Base-by-base conservation (phyloP, 2,329 filamentous ascomycete genomes). In the Hymenoscyphus repandus region DNA sequence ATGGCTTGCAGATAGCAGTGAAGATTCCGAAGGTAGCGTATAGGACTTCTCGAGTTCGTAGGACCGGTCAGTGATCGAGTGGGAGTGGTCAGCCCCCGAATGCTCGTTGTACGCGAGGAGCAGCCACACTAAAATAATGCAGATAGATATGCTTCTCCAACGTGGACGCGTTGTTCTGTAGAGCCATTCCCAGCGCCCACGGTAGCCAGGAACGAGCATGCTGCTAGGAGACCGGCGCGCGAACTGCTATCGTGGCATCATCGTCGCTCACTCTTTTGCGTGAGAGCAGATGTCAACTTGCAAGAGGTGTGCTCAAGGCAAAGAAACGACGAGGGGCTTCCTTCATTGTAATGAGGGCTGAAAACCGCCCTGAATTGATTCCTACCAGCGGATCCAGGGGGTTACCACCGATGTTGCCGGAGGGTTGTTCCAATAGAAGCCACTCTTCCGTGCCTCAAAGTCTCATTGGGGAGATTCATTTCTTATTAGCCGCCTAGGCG, bases 31-130 rank as follows among this genome's bases (percentile, higher is more conserved):
- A 15, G 10, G 36, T 41, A 31, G 30, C 3, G 9, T 32, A 10
- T 30, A 44, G 9, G 45, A 40, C 10, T 33, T 41, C 15, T 51
- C 55, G 43, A 52, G 56, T 10, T 49, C 45, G 41, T 56, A 51
- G n/a, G 53, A 51, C 11, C 18, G 13, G 27, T 20, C 17, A 0
- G 50, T 57, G 13, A 61, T 55, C 3, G 46, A 31, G 44, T 61
- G 58, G 2, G 50, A 17, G 7, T 49, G 50, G 7, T 37, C 5
- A 1, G 43, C 39, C 34, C 50, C 51, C 13, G 55, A 47, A 20
- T 55, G 51, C 47, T 46, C 27, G 31, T 49, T 50, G 22, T 47
- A 54, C 7, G 40, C n/a, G 15, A 49, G 22, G 18, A 52, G 45
- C 9, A 57, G 33, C 49, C 52, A 58, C 6, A 52, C 17, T 2